phyloP scores from a whole-genome alignment of 192 early-diverging fungal genomes.

The Diversispora eburnea region DNA sequence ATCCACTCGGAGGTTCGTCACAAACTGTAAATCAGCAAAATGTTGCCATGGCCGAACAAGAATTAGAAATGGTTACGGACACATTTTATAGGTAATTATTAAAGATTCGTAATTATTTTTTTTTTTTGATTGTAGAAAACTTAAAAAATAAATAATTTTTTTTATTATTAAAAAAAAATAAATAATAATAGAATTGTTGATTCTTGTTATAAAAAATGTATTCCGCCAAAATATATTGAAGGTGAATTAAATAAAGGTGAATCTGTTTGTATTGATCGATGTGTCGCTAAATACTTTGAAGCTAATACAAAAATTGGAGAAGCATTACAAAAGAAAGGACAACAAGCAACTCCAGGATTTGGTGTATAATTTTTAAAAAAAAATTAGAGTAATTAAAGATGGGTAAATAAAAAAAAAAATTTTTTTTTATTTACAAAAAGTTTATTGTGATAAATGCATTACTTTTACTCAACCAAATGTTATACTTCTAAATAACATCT shows the following conservation, averaged over 20 bases:
- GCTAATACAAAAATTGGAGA: slow-evolving; percentile 50
- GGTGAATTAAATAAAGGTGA: slow-evolving; percentile 87
- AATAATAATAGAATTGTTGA: slow-evolving; percentile 55
- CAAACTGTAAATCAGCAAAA: slow-evolving; percentile 55
- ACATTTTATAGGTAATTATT: slow-evolving; percentile 64
- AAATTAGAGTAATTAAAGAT: background rate
- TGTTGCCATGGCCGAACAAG: slow-evolving; percentile 74
- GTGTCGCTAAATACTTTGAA: slow-evolving; percentile 83
- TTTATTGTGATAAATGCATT: background rate
- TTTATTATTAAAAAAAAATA: background rate
- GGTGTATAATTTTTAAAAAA: background rate
- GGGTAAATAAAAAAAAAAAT: background rate
- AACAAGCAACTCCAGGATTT: background rate
- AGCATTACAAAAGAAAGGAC: slow-evolving; percentile 15
- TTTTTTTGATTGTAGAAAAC: background rate
- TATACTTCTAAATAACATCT: background rate
- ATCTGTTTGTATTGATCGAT: slow-evolving; percentile 85
- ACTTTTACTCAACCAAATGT: background rate
- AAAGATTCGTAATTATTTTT: background rate
- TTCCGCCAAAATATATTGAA: slow-evolving; percentile 75
- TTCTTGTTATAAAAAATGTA: slow-evolving; percentile 83
- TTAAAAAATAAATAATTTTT: background rate
- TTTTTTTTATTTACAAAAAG: background rate
- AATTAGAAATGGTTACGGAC: slow-evolving; percentile 79
- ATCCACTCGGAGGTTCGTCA: background rate